phyloP scores from a whole-genome alignment of 768 basidiomycete species.

The Leccinum variicolor region DNA sequence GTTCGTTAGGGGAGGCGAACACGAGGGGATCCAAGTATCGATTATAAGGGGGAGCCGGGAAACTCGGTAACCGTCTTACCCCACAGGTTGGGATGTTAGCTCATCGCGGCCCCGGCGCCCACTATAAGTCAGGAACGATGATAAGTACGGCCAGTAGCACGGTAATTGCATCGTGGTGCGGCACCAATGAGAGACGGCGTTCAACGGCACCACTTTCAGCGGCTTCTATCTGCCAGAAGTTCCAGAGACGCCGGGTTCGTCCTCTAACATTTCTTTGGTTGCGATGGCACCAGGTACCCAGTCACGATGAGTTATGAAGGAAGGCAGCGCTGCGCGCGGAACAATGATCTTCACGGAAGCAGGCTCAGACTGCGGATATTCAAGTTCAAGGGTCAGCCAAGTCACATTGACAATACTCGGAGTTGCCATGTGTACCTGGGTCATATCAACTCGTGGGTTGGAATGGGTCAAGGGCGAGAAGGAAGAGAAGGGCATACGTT shows the following conservation, averaged over 20 bases:
- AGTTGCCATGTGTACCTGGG: not conserved
- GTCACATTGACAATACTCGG: no score
- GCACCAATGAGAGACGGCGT: conserved; percentile 6
- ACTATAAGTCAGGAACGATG: not conserved
- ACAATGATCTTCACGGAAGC: no score
- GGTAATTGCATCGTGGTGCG: conserved; percentile 1
- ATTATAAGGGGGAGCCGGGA: conserved; percentile 8
- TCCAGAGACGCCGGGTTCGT: not conserved
- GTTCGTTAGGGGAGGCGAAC: not conserved
- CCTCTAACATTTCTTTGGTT: not conserved
- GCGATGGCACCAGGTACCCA: not conserved
- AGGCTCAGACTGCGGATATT: no score
- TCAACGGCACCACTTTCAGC: conserved; percentile 3
- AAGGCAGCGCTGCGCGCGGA: no score
- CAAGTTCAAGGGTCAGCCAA: no score
- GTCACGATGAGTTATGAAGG: no score
- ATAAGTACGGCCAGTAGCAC: not conserved
- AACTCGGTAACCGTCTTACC: not conserved
- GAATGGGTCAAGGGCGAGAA: conserved; percentile 15
- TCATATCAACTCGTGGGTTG: not conserved
- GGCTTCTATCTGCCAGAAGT: not conserved
- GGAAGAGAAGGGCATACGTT: not conserved
- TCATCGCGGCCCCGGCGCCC: not conserved
- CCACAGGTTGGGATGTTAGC: not conserved
- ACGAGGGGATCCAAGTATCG: not conserved